phyloP scores from a whole-genome alignment of 495 filamentous ascomycete species.

The Cercophora samala region DNA sequence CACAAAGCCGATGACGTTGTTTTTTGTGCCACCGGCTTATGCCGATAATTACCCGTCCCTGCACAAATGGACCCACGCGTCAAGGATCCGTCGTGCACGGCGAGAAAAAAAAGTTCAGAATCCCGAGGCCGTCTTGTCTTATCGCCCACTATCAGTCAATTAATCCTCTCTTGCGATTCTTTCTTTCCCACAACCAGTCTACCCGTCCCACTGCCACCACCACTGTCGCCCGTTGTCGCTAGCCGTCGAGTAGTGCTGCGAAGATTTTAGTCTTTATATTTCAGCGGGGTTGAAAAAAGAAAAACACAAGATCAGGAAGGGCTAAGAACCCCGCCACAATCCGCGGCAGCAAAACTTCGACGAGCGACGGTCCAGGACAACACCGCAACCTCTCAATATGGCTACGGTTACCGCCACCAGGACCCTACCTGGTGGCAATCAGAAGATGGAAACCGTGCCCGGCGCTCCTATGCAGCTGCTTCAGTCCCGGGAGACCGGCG shows the following conservation, averaged over 20 bases:
- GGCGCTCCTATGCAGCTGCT: slow-evolving; percentile 35
- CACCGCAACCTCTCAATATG: slow-evolving; percentile 13
- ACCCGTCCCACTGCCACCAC: neutral
- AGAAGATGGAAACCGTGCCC: slow-evolving; percentile 15
- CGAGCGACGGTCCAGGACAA: slow-evolving; percentile 6
- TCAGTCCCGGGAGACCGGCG: slow-evolving; percentile 63
- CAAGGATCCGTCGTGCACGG: neutral
- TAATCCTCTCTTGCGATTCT: neutral
- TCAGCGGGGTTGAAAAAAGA: neutral
- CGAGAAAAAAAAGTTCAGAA: neutral
- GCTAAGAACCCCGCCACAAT: neutral
- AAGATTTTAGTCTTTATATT: neutral
- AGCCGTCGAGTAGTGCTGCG: neutral
- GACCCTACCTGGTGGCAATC: slow-evolving; percentile 22
- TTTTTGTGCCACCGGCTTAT: neutral
- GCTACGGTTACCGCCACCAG: slow-evolving; percentile 25
- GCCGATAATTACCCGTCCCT: neutral
- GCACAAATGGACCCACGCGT: neutral
- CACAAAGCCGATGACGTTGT: neutral
- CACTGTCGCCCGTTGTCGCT: neutral
- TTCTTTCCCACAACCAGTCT: neutral
- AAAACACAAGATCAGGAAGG: neutral
- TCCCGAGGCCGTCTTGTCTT: neutral
- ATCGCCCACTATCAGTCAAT: neutral
- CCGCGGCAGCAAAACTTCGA: neutral